Evolutionary conservation across 495 filamentous ascomycete genomes (phyloP), one percentile per base, ranked within the genome.

Genomic region (Tuber melanosporum): DNA sequence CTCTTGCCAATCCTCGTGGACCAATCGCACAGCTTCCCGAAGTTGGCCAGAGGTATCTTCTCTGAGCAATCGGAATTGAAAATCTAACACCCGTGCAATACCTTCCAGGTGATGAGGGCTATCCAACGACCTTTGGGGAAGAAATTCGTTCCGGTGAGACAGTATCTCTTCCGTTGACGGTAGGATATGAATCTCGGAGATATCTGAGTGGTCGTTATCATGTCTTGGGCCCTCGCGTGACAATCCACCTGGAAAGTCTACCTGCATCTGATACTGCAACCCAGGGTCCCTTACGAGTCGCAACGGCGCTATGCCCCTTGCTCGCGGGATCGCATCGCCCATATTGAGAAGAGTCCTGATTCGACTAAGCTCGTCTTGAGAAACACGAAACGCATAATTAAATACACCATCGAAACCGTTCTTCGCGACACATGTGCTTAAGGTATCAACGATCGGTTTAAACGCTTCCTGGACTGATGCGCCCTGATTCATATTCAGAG

Each of bases 31-130:
- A 8, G 87, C 87, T 80, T 92, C 89, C 69, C 89, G 84, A 3
- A 92, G 85, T 77, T 89, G 88, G 7, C 91, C 90, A 1, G 91
- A 83, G 1, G 87, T 90, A 81, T 93, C 90, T 83, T 92, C 90
- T 19, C 91, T 85, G 10, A 92, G 84, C 6, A 93, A 86, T 26
- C 91, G 87, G 75, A 94, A 93, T 77, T 94, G 90, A 73, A 89
- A 85, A 80, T 94, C 91, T 0, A 94, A 83, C 1, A 92, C 85
- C 0, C 91, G 88, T 1, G 83, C 83, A 17, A 91, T 85, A 10
- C 91, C 91, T 17, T 84, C 78, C 3, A 89, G 76, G 82, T 94
- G 91, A 81, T 87, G 87, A 52, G 87, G 85, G 0, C 79, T 73
- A 9, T 88, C 83, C 15, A 83, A 77, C 77, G 92, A 86, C 2